A percentile compares a stretch with the other conserved stretches of the same genome.
Conservation (phyloP, 768 basidiomycete species). For the Russula emetica region DNA sequence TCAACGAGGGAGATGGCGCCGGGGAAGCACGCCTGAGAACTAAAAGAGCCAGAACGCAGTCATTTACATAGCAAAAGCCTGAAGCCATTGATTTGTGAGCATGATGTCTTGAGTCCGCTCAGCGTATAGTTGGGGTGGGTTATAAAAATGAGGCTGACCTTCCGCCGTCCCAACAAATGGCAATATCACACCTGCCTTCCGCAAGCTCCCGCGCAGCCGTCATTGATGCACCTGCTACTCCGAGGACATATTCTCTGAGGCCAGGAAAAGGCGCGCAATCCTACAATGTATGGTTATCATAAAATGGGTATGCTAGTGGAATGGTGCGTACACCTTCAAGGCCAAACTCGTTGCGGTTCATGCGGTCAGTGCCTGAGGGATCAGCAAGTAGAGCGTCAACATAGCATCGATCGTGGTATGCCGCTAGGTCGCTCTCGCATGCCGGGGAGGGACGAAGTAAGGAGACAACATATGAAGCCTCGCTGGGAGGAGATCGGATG, state of each 20-base stretch:
- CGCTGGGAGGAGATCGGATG: constrained; percentile 17
- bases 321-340: constrained; percentile 49
- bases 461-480: neutral
- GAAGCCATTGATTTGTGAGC: constrained; percentile 72
- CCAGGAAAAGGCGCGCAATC: constrained; percentile 79
- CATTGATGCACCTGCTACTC: constrained; percentile 74
- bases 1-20: constrained; percentile 1
- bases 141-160: constrained; percentile 41
- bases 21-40: constrained; percentile 48
- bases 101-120: constrained; percentile 59
- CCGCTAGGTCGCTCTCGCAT: constrained; percentile 12
- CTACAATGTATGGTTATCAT: constrained; percentile 36
- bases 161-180: constrained; percentile 91
- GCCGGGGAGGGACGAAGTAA: constrained; percentile 19
- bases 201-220: constrained; percentile 64
- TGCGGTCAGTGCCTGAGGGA: constrained; percentile 8
- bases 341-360: constrained; percentile 45
- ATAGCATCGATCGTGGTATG: constrained; percentile 24
- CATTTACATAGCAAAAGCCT: constrained; percentile 94
- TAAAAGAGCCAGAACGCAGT: constrained; percentile 79
- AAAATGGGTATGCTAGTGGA: too few relatives aligned
- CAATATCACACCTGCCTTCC: constrained; percentile 49
- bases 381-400: constrained; percentile 18
- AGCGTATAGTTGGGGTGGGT: neutral
- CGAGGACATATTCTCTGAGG: constrained; percentile 61